Conservation (phyloP, 2,329 filamentous ascomycete species). For the Ophiostoma australiae region DNA sequence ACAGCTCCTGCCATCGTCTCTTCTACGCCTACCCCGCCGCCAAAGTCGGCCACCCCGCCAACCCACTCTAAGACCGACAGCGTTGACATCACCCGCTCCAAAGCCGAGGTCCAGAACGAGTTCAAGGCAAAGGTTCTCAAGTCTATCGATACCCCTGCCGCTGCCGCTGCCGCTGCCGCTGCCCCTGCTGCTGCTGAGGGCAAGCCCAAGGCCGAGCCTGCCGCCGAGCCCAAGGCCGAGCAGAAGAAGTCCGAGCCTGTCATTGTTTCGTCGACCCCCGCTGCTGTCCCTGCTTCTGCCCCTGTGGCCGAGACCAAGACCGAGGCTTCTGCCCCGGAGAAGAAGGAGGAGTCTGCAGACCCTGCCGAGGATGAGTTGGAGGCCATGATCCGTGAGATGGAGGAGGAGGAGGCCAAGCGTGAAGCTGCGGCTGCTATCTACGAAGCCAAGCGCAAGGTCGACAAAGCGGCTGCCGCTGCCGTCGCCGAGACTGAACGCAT, state of each 20-base stretch:
- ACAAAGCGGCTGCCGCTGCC: conserved; percentile 24
- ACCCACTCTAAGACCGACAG: conserved; percentile 66
- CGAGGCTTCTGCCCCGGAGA: conserved; percentile 10
- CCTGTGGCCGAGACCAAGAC: conserved; percentile 10
- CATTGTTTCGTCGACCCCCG: conserved; percentile 4
- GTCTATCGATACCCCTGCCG: conserved; percentile 22
- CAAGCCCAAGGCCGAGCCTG: conserved; percentile 5
- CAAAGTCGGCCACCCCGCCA: conserved; percentile 63
- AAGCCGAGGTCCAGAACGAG: conserved; percentile 74
- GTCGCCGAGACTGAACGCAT: conserved; percentile 25
- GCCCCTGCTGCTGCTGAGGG: background rate
- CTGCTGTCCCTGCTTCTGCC: background rate
- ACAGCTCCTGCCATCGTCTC: conserved; percentile 67
- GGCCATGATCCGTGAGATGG: conserved; percentile 31
- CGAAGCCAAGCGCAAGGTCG: conserved; percentile 25
- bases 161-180: background rate
- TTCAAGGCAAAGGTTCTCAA: conserved; percentile 73
- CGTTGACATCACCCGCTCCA: conserved; percentile 55
- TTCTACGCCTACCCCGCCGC: conserved; percentile 73
- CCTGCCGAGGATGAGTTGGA: conserved; percentile 38
- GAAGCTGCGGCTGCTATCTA: conserved; percentile 27
- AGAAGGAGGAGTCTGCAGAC: background rate
- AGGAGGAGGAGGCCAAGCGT: conserved; percentile 28
- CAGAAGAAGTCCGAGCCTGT: conserved; percentile 16
- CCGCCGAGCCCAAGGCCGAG: background rate